phyloP scores from a whole-genome alignment of 78 protist species.

The Isochrysis galbana region DNA sequence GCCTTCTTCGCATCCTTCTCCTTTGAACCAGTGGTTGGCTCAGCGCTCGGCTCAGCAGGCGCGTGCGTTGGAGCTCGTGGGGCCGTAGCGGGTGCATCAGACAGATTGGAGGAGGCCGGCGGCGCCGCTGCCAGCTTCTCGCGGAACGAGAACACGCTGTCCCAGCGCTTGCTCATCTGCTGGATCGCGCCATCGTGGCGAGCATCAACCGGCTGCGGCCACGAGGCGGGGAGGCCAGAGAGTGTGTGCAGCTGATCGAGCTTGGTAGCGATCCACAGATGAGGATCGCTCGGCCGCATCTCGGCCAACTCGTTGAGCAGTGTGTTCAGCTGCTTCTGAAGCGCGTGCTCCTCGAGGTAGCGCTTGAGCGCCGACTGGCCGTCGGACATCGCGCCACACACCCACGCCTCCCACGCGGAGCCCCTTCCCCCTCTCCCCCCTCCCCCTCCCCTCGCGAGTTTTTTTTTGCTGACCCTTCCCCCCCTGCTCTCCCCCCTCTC shows the following conservation, averaged over 20 bases:
- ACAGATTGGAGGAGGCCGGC: neutral
- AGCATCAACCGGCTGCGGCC: neutral
- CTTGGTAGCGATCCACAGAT: neutral
- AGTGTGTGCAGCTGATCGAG: neutral
- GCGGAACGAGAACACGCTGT: neutral
- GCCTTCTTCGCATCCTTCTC: slow-evolving; percentile 24
- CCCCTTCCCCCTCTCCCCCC: no score
- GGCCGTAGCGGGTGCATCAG: neutral
- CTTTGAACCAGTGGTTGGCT: neutral
- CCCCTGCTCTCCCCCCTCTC: no score
- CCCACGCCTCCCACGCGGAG: no score
- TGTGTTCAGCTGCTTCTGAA: neutral
- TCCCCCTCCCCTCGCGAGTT: no score
- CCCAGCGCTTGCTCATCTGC: neutral
- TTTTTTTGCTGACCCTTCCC: no score
- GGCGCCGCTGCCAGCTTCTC: neutral
- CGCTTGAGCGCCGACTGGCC: neutral
- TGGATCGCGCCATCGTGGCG: neutral
- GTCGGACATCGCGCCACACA: neutral
- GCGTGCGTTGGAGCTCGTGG: neutral
- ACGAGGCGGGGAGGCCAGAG: neutral
- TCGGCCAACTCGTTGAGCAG: neutral
- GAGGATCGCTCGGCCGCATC: neutral
- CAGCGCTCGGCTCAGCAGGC: neutral
- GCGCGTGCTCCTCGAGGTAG: neutral